phyloP scores from a whole-genome alignment of 768 basidiomycete species.

The Kwoniella sp. region DNA sequence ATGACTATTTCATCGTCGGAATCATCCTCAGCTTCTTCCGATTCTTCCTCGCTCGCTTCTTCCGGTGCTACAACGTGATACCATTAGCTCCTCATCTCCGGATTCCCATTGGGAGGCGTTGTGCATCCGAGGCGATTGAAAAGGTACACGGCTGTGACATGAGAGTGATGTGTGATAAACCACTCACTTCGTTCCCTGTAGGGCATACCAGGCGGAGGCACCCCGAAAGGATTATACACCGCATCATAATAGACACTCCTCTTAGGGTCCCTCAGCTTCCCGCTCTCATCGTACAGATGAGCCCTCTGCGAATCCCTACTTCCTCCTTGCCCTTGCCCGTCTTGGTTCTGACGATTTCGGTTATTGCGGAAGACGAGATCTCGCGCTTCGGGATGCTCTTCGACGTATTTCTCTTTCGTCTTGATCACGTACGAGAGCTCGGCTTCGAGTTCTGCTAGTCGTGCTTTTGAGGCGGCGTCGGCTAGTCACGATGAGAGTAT shows the following conservation, averaged over 20 bases:
- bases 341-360: slow-evolving; percentile 57
- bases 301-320: slow-evolving; percentile 48
- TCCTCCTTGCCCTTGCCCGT: slow-evolving; percentile 61
- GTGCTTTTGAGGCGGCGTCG: slow-evolving; percentile 63
- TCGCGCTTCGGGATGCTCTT: slow-evolving; percentile 89
- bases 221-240: slow-evolving; percentile 89
- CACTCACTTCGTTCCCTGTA: slow-evolving; percentile 80
- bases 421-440: slow-evolving; percentile 79
- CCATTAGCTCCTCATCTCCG: not conserved
- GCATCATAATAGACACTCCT: slow-evolving; percentile 90
- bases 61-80: slow-evolving; percentile 57
- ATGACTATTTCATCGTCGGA: slow-evolving; percentile 80
- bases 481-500: not conserved
- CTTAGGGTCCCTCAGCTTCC: slow-evolving; percentile 85
- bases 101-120: too few relatives aligned
- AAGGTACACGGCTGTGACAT: not conserved
- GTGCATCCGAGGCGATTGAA: not conserved
- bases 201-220: slow-evolving; percentile 96
- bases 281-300: slow-evolving; percentile 73
- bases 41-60: slow-evolving; percentile 67
- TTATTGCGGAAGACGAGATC: slow-evolving; percentile 69
- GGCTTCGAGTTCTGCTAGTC: slow-evolving; percentile 69
- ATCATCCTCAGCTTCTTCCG: slow-evolving; percentile 52
- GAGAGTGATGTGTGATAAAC: not conserved
- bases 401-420: slow-evolving; percentile 88